Evolutionary conservation across 1,139 yeast species (phyloP).

Genomic region (Geotrichum restrictum): DNA sequence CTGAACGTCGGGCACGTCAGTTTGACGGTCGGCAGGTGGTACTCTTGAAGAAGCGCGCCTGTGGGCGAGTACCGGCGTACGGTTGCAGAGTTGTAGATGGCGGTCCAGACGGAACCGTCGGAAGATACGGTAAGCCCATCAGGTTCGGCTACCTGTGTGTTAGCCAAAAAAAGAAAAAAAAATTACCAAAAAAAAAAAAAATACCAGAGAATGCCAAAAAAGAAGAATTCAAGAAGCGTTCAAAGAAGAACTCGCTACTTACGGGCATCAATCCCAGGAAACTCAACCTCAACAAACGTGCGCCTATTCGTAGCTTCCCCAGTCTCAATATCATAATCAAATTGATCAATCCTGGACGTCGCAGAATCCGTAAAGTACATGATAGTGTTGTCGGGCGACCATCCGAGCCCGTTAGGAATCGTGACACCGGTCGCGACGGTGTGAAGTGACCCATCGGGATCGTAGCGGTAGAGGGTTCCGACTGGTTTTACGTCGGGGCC

Average conservation of each 20-base stretch:
- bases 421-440: slow-evolving; percentile 24
- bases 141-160: slow-evolving; percentile 43
- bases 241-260: slow-evolving; percentile 1
- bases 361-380: slow-evolving; percentile 74
- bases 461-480: slow-evolving; percentile 41
- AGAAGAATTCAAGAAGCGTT: background rate
- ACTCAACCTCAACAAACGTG: slow-evolving; percentile 31
- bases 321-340: slow-evolving; percentile 51
- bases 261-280: slow-evolving; percentile 16
- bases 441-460: slow-evolving; percentile 30
- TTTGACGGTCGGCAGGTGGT: slow-evolving; percentile 56
- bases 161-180: background rate
- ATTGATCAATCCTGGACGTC: slow-evolving; percentile 55
- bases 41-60: slow-evolving; percentile 54
- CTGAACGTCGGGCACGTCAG: slow-evolving; percentile 72
- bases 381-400: slow-evolving; percentile 48
- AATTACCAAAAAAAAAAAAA: too few species aligned
- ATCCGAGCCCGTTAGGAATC: slow-evolving; percentile 67
- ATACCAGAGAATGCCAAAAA: too few species aligned
- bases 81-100: slow-evolving; percentile 60
- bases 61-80: slow-evolving; percentile 49
- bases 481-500: slow-evolving; percentile 25
- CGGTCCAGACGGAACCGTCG: slow-evolving; percentile 61
- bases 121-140: slow-evolving; percentile 72
- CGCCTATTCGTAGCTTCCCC: slow-evolving; percentile 48